Evolutionary conservation across 495 filamentous ascomycete species (phyloP).

Genomic region (Aspergillus leporis): DNA sequence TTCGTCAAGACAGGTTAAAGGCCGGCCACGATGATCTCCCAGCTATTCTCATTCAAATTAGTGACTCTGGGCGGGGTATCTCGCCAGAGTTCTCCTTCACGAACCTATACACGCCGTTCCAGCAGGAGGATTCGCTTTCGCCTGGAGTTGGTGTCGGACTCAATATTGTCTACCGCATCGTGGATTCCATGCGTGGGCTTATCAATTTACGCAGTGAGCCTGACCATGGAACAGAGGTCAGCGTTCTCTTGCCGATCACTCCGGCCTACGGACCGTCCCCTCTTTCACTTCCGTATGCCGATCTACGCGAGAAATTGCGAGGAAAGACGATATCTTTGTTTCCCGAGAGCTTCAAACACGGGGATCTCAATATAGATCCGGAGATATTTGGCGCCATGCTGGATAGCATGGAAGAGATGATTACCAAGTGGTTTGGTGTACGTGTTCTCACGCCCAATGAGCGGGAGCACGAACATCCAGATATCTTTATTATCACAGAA

Average conservation of each 20-base stretch:
- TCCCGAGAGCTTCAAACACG: not conserved
- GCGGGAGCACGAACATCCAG: not conserved
- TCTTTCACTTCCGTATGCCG: not conserved
- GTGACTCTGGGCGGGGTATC: conserved; percentile 70
- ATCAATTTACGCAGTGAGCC: conserved; percentile 59
- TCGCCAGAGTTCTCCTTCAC: conserved; percentile 64
- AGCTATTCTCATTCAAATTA: conserved; percentile 47
- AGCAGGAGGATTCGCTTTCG: conserved; percentile 65
- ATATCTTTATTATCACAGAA: not conserved
- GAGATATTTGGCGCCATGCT: not conserved
- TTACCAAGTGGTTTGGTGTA: not conserved
- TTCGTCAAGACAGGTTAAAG: conserved; percentile 36
- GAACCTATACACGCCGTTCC: conserved; percentile 67
- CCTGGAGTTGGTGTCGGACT: conserved; percentile 70
- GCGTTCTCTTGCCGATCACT: not conserved
- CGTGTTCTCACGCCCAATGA: not conserved
- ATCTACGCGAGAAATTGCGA: not conserved
- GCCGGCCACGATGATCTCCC: conserved; percentile 11
- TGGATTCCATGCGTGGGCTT: conserved; percentile 57
- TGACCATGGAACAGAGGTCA: conserved; percentile 50
- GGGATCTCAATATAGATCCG: not conserved
- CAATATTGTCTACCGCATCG: conserved; percentile 66
- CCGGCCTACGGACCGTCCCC: not conserved
- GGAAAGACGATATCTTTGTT: not conserved
- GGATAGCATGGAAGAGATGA: not conserved